phyloP scores from a whole-genome alignment of 1,284 basidiomycete species.

The Cryptococcus deneoformans region DNA sequence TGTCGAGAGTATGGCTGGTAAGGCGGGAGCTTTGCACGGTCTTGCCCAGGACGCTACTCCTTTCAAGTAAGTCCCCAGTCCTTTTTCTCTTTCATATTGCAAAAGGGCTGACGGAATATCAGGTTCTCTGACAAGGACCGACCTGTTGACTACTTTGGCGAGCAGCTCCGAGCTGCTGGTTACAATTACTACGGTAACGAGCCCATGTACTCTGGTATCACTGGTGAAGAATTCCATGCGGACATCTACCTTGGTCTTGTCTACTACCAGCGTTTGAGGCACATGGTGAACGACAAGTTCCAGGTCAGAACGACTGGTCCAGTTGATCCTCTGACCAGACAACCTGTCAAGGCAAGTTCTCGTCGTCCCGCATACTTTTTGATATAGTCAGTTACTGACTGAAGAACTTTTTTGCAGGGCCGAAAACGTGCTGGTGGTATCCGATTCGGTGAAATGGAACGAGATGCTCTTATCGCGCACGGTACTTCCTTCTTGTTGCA shows the following conservation, averaged over 20 bases:
- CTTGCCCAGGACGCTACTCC: slow-evolving; percentile 98
- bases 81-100: background rate
- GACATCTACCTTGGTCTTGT: slow-evolving; percentile 99
- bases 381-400: background rate
- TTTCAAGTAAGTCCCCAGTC: slow-evolving; percentile 66
- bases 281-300: slow-evolving; percentile 99
- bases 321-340: slow-evolving; percentile 90
- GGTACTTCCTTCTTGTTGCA: slow-evolving; percentile 97
- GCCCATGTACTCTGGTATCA: slow-evolving; percentile 99
- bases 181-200: slow-evolving; percentile 99
- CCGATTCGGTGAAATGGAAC: slow-evolving; percentile 99
- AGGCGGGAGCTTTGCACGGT: slow-evolving; percentile 97
- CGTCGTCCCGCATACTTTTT: background rate
- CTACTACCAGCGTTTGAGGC: slow-evolving; percentile 96
- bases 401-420: slow-evolving; percentile 57
- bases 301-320: slow-evolving; percentile 98
- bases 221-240: slow-evolving; percentile 95
- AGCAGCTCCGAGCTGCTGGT: slow-evolving; percentile 88
- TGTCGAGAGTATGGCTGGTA: slow-evolving; percentile 98
- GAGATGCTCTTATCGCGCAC: slow-evolving; percentile 96
- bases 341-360: slow-evolving; percentile 84
- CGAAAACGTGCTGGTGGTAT: slow-evolving; percentile 98
- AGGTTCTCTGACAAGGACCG: slow-evolving; percentile 96
- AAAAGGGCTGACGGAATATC: slow-evolving; percentile 10
- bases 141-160: slow-evolving; percentile 94